Evolutionary conservation across 73 alveolate genomes (phyloP).

Genomic region (Paramecium biaurelia): DNA sequence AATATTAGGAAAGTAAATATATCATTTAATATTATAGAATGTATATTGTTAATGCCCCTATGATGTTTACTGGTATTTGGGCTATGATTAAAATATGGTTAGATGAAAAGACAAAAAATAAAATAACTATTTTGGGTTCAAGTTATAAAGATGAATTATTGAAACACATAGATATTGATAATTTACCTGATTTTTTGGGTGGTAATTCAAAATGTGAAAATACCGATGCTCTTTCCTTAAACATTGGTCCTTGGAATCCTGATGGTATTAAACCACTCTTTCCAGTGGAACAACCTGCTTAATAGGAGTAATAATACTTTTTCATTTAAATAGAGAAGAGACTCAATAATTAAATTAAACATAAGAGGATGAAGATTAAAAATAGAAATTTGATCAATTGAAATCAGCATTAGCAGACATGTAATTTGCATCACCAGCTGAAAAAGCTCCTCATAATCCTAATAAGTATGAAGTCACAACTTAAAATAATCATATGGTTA

Average conservation of each 20-base stretch:
- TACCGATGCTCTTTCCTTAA: constrained; percentile 60
- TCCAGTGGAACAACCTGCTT: not conserved
- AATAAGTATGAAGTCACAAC: constrained; percentile 61
- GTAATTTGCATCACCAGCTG: constrained; percentile 31
- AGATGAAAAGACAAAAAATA: constrained; percentile 79
- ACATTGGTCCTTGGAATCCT: constrained; percentile 84
- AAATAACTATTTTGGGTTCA: constrained; percentile 73
- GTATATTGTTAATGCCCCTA: constrained; percentile 79
- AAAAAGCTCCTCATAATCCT: constrained; percentile 67
- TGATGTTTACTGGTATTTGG: constrained; percentile 83
- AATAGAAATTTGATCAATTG: constrained; percentile 24
- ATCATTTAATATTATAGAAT: not conserved
- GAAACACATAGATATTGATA: constrained; percentile 70
- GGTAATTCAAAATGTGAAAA: constrained; percentile 75
- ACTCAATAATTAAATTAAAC: not conserved
- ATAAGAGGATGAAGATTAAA: constrained; percentile 21
- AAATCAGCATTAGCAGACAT: constrained; percentile 58
- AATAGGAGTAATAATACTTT: not conserved
- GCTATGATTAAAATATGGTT: constrained; percentile 73
- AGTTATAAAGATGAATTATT: constrained; percentile 72
- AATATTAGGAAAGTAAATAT: constrained; percentile 71
- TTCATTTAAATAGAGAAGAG: not conserved
- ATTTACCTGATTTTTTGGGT: constrained; percentile 77
- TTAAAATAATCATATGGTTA: constrained; percentile 49
- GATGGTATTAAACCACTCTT: constrained; percentile 64